Evolutionary conservation across 2,329 filamentous ascomycete species (phyloP).

Genomic region (Phyllosticta citribraziliensis): DNA sequence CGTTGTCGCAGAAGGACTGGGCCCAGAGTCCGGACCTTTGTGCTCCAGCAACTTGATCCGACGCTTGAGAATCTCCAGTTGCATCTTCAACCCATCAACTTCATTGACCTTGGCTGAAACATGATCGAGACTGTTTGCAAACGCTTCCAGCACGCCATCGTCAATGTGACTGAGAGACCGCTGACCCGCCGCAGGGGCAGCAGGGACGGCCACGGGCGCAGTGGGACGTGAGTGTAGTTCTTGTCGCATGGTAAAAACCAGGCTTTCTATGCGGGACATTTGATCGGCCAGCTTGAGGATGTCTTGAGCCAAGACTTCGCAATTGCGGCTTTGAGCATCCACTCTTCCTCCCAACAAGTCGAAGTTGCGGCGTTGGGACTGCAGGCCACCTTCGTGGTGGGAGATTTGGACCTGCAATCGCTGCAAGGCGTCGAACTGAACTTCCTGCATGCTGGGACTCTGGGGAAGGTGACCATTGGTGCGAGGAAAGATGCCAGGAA

Average conservation of each 20-base stretch:
- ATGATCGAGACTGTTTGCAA: slow-evolving; percentile 31
- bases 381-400: slow-evolving; percentile 32
- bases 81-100: slow-evolving; percentile 37
- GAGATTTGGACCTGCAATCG: slow-evolving; percentile 40
- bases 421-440: slow-evolving; percentile 31
- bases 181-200: slow-evolving; percentile 3
- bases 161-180: slow-evolving; percentile 14
- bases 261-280: slow-evolving; percentile 27
- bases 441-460: slow-evolving; percentile 22
- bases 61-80: slow-evolving; percentile 39
- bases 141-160: slow-evolving; percentile 34
- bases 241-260: slow-evolving; percentile 27
- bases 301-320: slow-evolving; percentile 31
- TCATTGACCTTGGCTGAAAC: slow-evolving; percentile 36
- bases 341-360: slow-evolving; percentile 24
- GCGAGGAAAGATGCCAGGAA: slow-evolving; percentile 11
- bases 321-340: slow-evolving; percentile 23
- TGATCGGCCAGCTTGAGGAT: slow-evolving; percentile 32
- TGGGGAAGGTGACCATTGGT: slow-evolving; percentile 13
- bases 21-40: background rate
- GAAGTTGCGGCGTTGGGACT: slow-evolving; percentile 27
- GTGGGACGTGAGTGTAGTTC: slow-evolving; percentile 21
- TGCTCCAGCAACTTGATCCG: slow-evolving; percentile 31
- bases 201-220: slow-evolving; percentile 3
- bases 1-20: background rate